phyloP scores from a whole-genome alignment of 2,329 filamentous ascomycete species.

The Alternaria incomplexa region DNA sequence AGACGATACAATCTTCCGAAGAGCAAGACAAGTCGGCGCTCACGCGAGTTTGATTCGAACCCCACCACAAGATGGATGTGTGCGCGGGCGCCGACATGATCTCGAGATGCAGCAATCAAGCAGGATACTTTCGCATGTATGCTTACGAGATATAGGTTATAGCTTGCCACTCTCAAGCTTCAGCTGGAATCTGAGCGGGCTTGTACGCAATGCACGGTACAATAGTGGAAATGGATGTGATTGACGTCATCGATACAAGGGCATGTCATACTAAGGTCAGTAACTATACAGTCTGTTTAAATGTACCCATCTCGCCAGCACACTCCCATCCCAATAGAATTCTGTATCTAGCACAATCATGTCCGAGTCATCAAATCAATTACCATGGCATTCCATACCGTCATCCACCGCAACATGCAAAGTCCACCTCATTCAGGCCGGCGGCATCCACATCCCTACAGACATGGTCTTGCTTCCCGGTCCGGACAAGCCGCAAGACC shows the following conservation, averaged over 20 bases:
- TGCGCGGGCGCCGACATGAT: background rate
- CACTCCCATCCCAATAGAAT: background rate
- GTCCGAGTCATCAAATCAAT: background rate
- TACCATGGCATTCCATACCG: conserved; percentile 39
- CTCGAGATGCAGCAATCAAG: background rate
- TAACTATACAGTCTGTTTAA: background rate
- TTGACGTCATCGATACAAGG: background rate
- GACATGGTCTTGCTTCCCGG: conserved; percentile 55
- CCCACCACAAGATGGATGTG: background rate
- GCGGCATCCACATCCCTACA: conserved; percentile 54
- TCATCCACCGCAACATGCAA: conserved; percentile 30
- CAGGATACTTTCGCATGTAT: background rate
- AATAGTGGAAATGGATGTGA: background rate
- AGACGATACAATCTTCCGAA: background rate
- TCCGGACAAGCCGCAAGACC: conserved; percentile 50
- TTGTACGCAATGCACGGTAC: background rate
- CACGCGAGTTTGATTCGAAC: background rate
- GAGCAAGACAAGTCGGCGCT: background rate
- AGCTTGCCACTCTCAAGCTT: background rate
- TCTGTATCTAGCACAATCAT: background rate
- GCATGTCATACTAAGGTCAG: background rate
- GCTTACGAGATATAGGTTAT: background rate
- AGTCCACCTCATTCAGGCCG: conserved; percentile 45
- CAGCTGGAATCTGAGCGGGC: background rate
- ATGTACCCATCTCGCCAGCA: background rate